phyloP scores from a whole-genome alignment of 2,329 filamentous ascomycete genomes.

The Stemphylium vesicarium region DNA sequence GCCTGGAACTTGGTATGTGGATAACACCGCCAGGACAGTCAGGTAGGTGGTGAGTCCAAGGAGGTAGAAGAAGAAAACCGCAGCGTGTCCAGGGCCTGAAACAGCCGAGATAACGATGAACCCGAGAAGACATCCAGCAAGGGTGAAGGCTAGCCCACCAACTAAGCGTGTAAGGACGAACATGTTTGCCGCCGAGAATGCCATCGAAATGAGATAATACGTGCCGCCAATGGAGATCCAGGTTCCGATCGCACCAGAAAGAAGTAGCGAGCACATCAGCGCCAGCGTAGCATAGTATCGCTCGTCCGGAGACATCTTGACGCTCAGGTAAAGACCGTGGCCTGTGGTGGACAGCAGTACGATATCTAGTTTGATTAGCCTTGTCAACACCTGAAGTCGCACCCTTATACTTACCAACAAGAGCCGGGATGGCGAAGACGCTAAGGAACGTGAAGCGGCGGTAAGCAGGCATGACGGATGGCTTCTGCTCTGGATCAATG shows the following conservation, averaged over 20 bases:
- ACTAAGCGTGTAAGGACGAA: constrained; percentile 61
- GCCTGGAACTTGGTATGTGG: constrained; percentile 56
- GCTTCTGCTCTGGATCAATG: constrained; percentile 56
- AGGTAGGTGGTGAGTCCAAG: constrained; percentile 65
- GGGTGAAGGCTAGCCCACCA: constrained; percentile 58
- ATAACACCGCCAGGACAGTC: constrained; percentile 59
- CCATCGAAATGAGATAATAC: constrained; percentile 66
- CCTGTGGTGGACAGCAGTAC: constrained; percentile 64
- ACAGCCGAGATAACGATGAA: constrained; percentile 60
- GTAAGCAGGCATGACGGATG: constrained; percentile 54
- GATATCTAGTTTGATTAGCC: constrained; percentile 55
- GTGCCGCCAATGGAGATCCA: constrained; percentile 69
- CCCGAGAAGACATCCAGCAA: constrained; percentile 59
- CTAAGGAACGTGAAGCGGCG: constrained; percentile 63
- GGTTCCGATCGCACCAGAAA: constrained; percentile 67
- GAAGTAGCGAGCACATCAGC: constrained; percentile 63
- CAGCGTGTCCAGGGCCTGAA: constrained; percentile 53
- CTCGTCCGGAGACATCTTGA: constrained; percentile 59
- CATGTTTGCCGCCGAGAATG: constrained; percentile 62
- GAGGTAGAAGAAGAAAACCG: constrained; percentile 67
- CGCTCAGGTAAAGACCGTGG: constrained; percentile 66
- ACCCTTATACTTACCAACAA: constrained; percentile 50
- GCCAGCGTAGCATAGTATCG: constrained; percentile 63
- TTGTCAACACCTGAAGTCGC: background rate
- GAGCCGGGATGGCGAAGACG: constrained; percentile 67